phyloP scores from a whole-genome alignment of 2,329 filamentous ascomycete species.

The Fusarium paranaense region DNA sequence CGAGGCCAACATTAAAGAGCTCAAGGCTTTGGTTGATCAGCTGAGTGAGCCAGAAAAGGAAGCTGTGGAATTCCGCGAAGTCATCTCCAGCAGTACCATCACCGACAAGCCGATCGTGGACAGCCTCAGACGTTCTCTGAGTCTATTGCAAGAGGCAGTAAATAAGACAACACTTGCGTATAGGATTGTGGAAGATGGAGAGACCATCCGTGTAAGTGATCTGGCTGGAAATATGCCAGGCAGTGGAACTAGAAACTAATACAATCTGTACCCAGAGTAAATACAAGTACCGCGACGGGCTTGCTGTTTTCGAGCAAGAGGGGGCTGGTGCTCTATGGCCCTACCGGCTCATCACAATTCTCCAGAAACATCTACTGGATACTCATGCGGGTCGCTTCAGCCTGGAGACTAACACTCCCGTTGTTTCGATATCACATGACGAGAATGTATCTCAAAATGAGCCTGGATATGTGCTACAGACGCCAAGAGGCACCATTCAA shows the following conservation, averaged over 20 bases:
- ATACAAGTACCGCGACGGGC: slow-evolving; percentile 8
- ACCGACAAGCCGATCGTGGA: neutral
- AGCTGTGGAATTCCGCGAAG: slow-evolving; percentile 6
- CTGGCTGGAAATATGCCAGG: neutral
- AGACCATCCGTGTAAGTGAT: slow-evolving; percentile 32
- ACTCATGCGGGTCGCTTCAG: slow-evolving; percentile 44
- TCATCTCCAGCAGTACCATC: neutral
- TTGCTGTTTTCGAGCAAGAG: slow-evolving; percentile 52
- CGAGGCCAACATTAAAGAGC: slow-evolving; percentile 19
- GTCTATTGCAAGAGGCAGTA: neutral
- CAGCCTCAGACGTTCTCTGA: neutral
- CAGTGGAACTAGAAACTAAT: neutral
- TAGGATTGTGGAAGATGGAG: neutral
- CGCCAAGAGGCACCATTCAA: slow-evolving; percentile 56
- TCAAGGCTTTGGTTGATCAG: slow-evolving; percentile 1
- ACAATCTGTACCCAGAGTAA: neutral
- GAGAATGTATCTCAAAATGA: slow-evolving; percentile 30
- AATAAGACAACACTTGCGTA: neutral
- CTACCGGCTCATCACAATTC: slow-evolving; percentile 57
- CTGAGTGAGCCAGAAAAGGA: slow-evolving; percentile 1
- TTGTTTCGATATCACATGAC: slow-evolving; percentile 31
- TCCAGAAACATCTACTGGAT: slow-evolving; percentile 52
- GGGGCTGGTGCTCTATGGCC: slow-evolving; percentile 59
- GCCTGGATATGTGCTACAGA: slow-evolving; percentile 54
- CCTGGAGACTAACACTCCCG: slow-evolving; percentile 52